These are phyloP conservation scores for Ottelia alismoides DNA, from an alignment of 106 monocot genomes.

Conservation along the genomic window DNA sequence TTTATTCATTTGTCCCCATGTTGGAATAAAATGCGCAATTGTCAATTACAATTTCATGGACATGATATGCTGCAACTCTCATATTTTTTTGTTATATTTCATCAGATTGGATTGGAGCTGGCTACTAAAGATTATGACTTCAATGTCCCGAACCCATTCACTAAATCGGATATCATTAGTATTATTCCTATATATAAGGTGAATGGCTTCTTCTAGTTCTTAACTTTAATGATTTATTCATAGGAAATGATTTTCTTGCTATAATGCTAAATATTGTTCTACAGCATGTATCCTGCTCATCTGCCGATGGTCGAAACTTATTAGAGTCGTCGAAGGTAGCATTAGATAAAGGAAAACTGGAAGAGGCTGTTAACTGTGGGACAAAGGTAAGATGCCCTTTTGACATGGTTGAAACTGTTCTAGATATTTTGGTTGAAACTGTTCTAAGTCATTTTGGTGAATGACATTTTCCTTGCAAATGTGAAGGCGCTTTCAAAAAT, in stretches of 20 bases:
- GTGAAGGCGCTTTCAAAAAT: constrained; percentile 77
- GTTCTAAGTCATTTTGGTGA: background rate
- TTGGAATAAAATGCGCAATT: no score
- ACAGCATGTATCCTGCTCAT: constrained; percentile 67
- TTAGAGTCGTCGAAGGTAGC: constrained; percentile 82
- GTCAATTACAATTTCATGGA: no score
- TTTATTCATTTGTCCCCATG: no score
- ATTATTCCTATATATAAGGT: constrained; percentile 81
- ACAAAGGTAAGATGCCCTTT: constrained; percentile 40
- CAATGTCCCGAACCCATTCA: constrained; percentile 59
- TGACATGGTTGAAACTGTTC: background rate
- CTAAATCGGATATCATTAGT: constrained; percentile 71
- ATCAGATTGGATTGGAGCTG: constrained; percentile 73
- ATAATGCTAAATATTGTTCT: constrained; percentile 5
- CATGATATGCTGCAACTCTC: no score
- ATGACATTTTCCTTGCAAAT: background rate
- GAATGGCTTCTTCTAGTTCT: no score
- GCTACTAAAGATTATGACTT: constrained; percentile 74
- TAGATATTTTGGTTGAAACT: background rate
- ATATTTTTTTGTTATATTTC: constrained; percentile 1
- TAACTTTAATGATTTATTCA: no score
- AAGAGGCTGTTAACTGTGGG: constrained; percentile 79
- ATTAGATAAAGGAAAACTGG: constrained; percentile 87
- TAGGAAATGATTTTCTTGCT: background rate
- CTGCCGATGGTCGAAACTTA: constrained; percentile 79